These are phyloP conservation scores for Xylaria acuta DNA, from an alignment of 495 filamentous ascomycete species.

Conservation along the genomic window DNA sequence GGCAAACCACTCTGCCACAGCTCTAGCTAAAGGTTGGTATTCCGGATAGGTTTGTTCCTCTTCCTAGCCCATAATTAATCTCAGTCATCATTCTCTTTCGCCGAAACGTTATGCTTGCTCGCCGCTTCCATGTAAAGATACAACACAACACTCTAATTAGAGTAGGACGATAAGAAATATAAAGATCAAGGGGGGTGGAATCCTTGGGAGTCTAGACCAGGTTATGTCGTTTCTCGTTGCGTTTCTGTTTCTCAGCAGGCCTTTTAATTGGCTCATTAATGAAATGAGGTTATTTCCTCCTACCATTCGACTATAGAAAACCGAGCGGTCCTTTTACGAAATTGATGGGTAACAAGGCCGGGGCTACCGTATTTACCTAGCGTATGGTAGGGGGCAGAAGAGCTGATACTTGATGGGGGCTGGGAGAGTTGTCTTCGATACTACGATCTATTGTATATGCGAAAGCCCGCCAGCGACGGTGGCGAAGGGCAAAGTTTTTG, in stretches of 20 bases:
- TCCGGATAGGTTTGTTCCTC: neutral
- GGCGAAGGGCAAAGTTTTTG: neutral
- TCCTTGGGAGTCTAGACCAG: neutral
- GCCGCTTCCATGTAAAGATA: neutral
- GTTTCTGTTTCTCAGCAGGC: neutral
- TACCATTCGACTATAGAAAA: neutral
- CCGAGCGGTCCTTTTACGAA: neutral
- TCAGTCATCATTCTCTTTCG: neutral
- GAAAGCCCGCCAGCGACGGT: neutral
- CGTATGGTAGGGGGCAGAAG: neutral
- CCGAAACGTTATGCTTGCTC: neutral
- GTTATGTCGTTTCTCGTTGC: neutral
- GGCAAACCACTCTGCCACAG: neutral
- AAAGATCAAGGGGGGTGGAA: neutral
- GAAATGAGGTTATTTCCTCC: neutral
- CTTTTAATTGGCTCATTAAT: neutral
- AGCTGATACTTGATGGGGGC: neutral
- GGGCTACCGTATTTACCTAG: neutral
- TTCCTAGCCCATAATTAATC: neutral
- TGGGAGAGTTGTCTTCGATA: neutral
- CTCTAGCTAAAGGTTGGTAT: neutral
- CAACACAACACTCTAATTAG: neutral
- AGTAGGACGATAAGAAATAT: neutral
- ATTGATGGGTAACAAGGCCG: neutral
- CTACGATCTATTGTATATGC: neutral